Conservation (phyloP, 345 rosid genomes). For the Populus euphratica region DNA sequence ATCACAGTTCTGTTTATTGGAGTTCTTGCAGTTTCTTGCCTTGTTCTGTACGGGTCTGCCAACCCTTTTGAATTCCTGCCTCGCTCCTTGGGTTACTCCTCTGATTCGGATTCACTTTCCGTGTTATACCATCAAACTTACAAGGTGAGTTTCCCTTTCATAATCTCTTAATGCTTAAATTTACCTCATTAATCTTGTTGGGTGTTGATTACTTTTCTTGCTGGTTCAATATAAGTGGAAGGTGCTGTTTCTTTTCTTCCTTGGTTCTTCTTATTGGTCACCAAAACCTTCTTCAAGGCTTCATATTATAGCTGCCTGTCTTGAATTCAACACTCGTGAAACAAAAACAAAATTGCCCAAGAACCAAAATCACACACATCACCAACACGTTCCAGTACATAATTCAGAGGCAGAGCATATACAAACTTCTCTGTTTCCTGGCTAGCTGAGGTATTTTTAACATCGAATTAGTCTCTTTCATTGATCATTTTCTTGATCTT, state of each 20-base stretch:
- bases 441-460: neutral
- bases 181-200: neutral
- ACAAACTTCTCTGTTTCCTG: neutral
- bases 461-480: neutral
- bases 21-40: conserved; percentile 1
- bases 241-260: neutral
- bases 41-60: neutral
- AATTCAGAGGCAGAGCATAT: neutral
- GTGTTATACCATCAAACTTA: neutral
- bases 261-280: neutral
- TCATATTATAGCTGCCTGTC: too few species aligned
- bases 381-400: neutral
- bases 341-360: neutral
- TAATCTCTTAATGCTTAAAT: neutral
- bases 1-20: conserved; percentile 7
- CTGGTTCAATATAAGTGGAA: neutral
- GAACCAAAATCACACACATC: neutral
- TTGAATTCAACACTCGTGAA: neutral
- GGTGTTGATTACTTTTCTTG: neutral
- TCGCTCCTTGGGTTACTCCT: neutral
- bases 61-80: neutral
- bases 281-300: too few species aligned
- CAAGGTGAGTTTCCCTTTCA: neutral
- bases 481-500: neutral
- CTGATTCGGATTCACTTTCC: neutral